A percentile compares a stretch with the other conserved stretches of the same genome.
Conservation (phyloP, 768 basidiomycete species). For the Coprinopsis strossmayeri region DNA sequence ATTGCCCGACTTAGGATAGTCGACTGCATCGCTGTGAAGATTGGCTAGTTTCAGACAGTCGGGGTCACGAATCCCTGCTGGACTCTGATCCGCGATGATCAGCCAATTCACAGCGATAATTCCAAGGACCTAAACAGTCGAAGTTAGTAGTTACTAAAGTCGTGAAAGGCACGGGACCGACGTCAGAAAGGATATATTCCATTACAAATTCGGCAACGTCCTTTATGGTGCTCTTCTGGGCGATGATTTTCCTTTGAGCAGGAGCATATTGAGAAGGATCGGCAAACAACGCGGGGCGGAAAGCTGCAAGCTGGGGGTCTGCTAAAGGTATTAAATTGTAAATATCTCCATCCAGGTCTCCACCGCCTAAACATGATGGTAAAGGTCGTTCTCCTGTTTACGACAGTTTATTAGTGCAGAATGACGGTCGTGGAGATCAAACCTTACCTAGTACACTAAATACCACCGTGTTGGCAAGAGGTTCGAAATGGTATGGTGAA, state of each 20-base stretch:
- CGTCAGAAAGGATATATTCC: slow-evolving; percentile 63
- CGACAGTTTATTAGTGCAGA: too few relatives aligned
- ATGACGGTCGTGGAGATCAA: too few relatives aligned
- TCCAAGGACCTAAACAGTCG: slow-evolving; percentile 42
- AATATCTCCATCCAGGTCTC: slow-evolving; percentile 62
- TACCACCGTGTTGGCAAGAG: slow-evolving; percentile 55
- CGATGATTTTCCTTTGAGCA: slow-evolving; percentile 36
- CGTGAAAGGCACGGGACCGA: slow-evolving; percentile 21
- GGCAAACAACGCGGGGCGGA: slow-evolving; percentile 18
- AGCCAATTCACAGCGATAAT: slow-evolving; percentile 60
- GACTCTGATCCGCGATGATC: slow-evolving; percentile 54
- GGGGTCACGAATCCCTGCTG: slow-evolving; percentile 36
- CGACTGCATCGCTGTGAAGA: slow-evolving; percentile 60
- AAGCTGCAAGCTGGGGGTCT: slow-evolving; percentile 23
- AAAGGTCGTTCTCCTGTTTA: slow-evolving; percentile 48
- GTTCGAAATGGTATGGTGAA: slow-evolving; percentile 46
- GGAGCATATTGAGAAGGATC: slow-evolving; percentile 44
- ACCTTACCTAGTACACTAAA: slow-evolving; percentile 53
- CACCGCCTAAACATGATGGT: slow-evolving; percentile 59
- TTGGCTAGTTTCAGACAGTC: slow-evolving; percentile 48
- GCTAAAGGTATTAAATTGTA: slow-evolving; percentile 47
- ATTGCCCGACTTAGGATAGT: slow-evolving; percentile 55
- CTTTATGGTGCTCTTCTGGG: slow-evolving; percentile 45
- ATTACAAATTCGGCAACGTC: slow-evolving; percentile 68
- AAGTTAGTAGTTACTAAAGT: background rate